phyloP scores from a whole-genome alignment of 257 asterid species.

The Verbascum thapsus region DNA sequence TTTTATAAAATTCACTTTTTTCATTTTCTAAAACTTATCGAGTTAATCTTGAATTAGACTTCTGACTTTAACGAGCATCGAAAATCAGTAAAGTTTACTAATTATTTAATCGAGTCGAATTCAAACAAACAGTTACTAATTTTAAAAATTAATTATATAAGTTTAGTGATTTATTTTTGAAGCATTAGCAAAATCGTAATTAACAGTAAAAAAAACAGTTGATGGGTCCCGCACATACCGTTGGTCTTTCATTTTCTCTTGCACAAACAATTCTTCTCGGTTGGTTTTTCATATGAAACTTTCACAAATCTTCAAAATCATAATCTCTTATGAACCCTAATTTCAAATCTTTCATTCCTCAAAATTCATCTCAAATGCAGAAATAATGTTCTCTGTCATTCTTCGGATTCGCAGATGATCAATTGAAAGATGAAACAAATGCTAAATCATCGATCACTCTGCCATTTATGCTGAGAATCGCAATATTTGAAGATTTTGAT shows the following conservation, averaged over 20 bases:
- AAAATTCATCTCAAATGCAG: constrained; percentile 9
- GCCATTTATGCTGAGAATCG: constrained; percentile 19
- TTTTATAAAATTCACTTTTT: too few species aligned
- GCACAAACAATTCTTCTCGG: not conserved
- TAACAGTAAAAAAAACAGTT: constrained; percentile 16
- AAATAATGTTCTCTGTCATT: constrained; percentile 10
- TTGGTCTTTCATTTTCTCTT: constrained; percentile 31
- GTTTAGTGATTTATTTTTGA: too few species aligned
- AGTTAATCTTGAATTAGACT: too few species aligned
- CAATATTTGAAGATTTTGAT: constrained; percentile 35
- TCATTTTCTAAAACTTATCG: too few species aligned
- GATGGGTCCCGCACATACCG: constrained; percentile 41
- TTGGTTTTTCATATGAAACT: not conserved
- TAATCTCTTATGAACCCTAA: constrained; percentile 32
- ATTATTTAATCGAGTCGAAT: too few species aligned
- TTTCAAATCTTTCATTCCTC: constrained; percentile 18
- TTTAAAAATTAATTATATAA: too few species aligned
- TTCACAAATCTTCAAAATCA: constrained; percentile 15
- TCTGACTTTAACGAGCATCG: too few species aligned
- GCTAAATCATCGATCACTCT: not conserved
- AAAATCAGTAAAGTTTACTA: too few species aligned
- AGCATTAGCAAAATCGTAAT: constrained; percentile 20
- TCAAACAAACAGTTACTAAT: too few species aligned
- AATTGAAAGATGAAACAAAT: constrained; percentile 11
- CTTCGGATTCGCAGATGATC: constrained; percentile 31